These are phyloP conservation scores for Zea mays DNA, from an alignment of 176 grass and related monocot genomes.

Conservation along the genomic window Zm-B73-REFERENCE-NAM-5.0 NC_050097.1:43030001-43030500, in stretches of 20 bases:
- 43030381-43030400: slow-evolving; percentile 44
- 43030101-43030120: slow-evolving; percentile 4
- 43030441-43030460: slow-evolving; percentile 39
- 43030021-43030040: not conserved
- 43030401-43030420: slow-evolving; percentile 39
- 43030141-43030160: not conserved
- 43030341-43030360: slow-evolving; percentile 17
- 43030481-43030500: slow-evolving; percentile 43
- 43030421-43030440: not conserved
- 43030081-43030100: not conserved
- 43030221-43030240: not conserved
- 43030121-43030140: not conserved
- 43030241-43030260: not conserved
- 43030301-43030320: not conserved
- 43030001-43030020: not conserved
- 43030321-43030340: not conserved
- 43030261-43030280: slow-evolving; percentile 39
- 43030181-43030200: not conserved
- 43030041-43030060: not conserved
- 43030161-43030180: not conserved
- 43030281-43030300: not conserved
- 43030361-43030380: slow-evolving; percentile 27
- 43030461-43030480: slow-evolving; percentile 30
- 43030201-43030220: not conserved
- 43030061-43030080: not conserved